Base-by-base conservation (phyloP, 2,329 filamentous ascomycete species). In the Aspergillus sergii region DNA sequence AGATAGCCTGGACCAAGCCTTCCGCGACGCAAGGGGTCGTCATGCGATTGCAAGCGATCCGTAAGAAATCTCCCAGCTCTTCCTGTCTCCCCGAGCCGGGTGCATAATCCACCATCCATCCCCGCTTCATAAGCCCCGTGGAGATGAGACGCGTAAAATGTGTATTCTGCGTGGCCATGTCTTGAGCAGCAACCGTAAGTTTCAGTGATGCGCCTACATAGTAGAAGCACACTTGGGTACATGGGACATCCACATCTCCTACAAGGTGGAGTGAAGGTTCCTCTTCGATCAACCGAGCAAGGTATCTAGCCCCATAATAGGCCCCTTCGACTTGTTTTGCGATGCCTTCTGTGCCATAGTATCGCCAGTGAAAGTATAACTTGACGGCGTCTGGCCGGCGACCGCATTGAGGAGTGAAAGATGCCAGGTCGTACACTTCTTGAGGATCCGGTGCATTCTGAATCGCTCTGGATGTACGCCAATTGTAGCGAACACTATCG, bases 31-130 rank as follows among this genome's bases (percentile, higher is more conserved):
- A 23, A 39, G 32, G 34, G 36, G 51, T 55, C 4, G 51, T 55
- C 51, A 55, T 55, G 32, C 51, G 51, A 23, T 55, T 55, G 34
- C 51, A 55, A 9, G 32, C 51, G 16, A 55, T 21, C 11, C 51
- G 32, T 32, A 55, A 28, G 34, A 55, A 55, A 8, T 34, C 51
- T 5, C 51, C 51, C 14, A 55, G 51, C 51, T 55, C 51, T 16
- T 55, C 34, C 12, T 39, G 36, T 16, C 51, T 55, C 21, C 51
- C 51, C 23, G 32, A 41, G 23, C 51, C 51, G 1, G 51, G 51
- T 36, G 51, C 51, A 30, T 55, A 55, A 21, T 55, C 51, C n/a
- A 55, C 51, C 51, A 55, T 55, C 51, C 51, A 55, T 10, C 51
- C 51, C 11, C 51, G 51, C n/a, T 39, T 55, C 51, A 55, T 23